Percentiles rank a stretch among this genome's conserved stretches.
Conservation (phyloP, 2,329 filamentous ascomycete genomes). For the Curvularia eragrostidis region DNA sequence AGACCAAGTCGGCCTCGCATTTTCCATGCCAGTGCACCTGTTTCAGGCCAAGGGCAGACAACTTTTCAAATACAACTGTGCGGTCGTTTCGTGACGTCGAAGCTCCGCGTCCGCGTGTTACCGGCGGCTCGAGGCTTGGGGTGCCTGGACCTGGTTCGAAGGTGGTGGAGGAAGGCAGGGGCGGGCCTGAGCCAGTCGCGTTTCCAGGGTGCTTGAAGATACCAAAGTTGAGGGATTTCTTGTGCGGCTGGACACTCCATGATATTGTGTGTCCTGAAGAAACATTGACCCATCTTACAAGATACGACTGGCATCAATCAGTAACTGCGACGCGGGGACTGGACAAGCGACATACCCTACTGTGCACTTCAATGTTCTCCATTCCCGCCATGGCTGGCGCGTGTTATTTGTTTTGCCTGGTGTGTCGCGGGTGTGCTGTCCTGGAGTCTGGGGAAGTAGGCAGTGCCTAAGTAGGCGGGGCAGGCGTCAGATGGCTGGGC, state of each 20-base stretch:
- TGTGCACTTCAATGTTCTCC: slow-evolving; percentile 96
- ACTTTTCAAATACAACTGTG: slow-evolving; percentile 72
- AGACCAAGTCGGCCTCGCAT: slow-evolving; percentile 95
- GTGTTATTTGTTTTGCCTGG: neutral
- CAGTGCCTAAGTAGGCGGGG: slow-evolving; percentile 19
- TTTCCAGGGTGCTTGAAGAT: slow-evolving; percentile 95
- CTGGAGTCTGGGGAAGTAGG: neutral
- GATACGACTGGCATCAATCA: slow-evolving; percentile 75
- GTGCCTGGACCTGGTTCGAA: slow-evolving; percentile 45
- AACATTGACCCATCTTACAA: slow-evolving; percentile 96
- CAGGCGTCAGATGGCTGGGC: neutral
- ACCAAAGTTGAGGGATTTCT: slow-evolving; percentile 98
- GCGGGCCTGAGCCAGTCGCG: slow-evolving; percentile 57
- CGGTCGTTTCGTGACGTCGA: slow-evolving; percentile 70
- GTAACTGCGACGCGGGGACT: slow-evolving; percentile 8
- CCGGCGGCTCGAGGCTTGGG: slow-evolving; percentile 60
- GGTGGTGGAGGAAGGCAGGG: slow-evolving; percentile 46
- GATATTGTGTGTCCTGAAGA: slow-evolving; percentile 90
- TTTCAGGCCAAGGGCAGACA: slow-evolving; percentile 67
- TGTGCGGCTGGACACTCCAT: slow-evolving; percentile 97
- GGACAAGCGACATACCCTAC: slow-evolving; percentile 71
- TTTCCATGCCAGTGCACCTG: slow-evolving; percentile 83
- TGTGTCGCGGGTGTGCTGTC: neutral
- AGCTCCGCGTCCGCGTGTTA: slow-evolving; percentile 57
- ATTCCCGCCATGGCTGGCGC: slow-evolving; percentile 77